These are phyloP conservation scores for Sclerotinia subarctica DNA, from an alignment of 2,329 filamentous ascomycete genomes.

Conservation along the genomic window DNA sequence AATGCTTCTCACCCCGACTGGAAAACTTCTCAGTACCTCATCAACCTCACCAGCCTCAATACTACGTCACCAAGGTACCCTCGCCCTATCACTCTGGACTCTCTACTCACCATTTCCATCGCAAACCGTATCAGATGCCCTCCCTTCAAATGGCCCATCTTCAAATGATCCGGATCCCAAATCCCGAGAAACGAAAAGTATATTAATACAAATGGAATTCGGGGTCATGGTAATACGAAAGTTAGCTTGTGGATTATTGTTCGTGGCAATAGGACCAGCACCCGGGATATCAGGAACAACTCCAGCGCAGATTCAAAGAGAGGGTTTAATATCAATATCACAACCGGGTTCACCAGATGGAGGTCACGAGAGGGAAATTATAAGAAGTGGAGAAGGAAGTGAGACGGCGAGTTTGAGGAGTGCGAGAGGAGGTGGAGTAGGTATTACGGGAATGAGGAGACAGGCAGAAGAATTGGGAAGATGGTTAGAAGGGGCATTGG, in stretches of 20 bases:
- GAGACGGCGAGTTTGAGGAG: constrained; percentile 18
- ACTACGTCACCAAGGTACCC: constrained; percentile 61
- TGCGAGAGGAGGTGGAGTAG: constrained; percentile 10
- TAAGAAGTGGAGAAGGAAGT: constrained; percentile 3
- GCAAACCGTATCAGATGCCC: constrained; percentile 30
- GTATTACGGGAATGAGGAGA: constrained; percentile 16
- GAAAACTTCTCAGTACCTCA: constrained; percentile 62
- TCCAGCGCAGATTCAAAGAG: constrained; percentile 2
- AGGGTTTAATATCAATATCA: constrained; percentile 8
- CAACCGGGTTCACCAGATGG: constrained; percentile 2
- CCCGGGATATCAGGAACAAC: constrained; percentile 22
- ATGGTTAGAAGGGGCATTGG: constrained; percentile 17
- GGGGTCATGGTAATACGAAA: constrained; percentile 56
- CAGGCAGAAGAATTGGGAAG: constrained; percentile 16
- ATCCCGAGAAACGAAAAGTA: constrained; percentile 29
- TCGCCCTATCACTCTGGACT: constrained; percentile 59
- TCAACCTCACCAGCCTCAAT: constrained; percentile 53
- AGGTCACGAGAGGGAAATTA: neutral
- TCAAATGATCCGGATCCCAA: constrained; percentile 19
- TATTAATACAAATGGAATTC: constrained; percentile 50
- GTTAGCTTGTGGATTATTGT: constrained; percentile 57
- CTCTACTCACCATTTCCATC: constrained; percentile 48
- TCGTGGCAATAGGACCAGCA: constrained; percentile 56
- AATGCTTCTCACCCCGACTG: constrained; percentile 57
- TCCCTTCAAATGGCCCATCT: constrained; percentile 13